These are phyloP conservation scores for Fennellomyces sp. DNA, from an alignment of 371 early-diverging fungal species.

Conservation along the genomic window DNA sequence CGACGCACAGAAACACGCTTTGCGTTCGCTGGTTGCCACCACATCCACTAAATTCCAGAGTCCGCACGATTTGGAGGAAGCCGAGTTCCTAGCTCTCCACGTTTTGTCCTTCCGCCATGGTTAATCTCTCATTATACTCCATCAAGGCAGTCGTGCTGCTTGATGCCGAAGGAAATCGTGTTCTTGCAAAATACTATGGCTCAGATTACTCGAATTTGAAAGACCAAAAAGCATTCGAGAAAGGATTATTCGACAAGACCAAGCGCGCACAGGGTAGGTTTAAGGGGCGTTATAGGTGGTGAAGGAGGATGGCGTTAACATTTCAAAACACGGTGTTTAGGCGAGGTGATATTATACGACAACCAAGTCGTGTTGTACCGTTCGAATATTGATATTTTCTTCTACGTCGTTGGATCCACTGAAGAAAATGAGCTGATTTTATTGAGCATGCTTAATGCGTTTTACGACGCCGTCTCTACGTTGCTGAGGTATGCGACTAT, in stretches of 20 bases:
- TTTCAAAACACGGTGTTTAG: slow-evolving; percentile 26
- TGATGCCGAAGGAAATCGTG: slow-evolving; percentile 92
- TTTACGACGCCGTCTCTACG: slow-evolving; percentile 84
- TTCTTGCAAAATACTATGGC: slow-evolving; percentile 92
- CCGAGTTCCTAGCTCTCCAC: too few species aligned
- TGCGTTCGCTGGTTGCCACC: too few species aligned
- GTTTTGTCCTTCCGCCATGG: too few species aligned
- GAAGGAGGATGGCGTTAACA: neutral
- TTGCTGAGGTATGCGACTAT: slow-evolving; percentile 89
- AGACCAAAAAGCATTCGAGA: slow-evolving; percentile 93
- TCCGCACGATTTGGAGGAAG: too few species aligned
- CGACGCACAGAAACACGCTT: too few species aligned
- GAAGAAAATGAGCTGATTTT: slow-evolving; percentile 96
- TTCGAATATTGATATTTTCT: slow-evolving; percentile 82
- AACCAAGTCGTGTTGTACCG: slow-evolving; percentile 89
- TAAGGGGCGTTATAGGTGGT: too few species aligned
- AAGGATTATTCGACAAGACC: slow-evolving; percentile 90
- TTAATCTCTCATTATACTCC: slow-evolving; percentile 83
- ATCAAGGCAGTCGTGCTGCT: slow-evolving; percentile 88
- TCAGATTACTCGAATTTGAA: slow-evolving; percentile 61
- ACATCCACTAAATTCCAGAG: too few species aligned
- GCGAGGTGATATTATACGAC: slow-evolving; percentile 91
- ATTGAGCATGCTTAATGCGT: slow-evolving; percentile 74
- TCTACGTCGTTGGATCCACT: slow-evolving; percentile 88
- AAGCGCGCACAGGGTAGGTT: slow-evolving; percentile 62